Base-by-base conservation (phyloP, 2,329 filamentous ascomycete genomes). In the Aspergillus sojae region DNA sequence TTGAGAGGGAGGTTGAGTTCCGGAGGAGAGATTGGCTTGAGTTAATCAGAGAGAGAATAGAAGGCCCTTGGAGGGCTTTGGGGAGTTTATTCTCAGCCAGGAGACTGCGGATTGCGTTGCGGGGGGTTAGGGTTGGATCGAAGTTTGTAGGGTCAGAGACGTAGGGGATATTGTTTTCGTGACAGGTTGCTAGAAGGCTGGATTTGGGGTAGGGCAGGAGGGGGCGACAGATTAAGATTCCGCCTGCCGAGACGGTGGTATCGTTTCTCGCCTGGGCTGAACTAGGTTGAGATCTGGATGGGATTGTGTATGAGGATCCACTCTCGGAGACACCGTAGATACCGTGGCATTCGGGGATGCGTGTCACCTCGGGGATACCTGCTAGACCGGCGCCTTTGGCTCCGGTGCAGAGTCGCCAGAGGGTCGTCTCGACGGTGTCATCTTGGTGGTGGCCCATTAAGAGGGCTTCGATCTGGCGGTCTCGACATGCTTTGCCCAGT, bases 381-480 rank as follows among this genome's bases (percentile, higher is more conserved):
- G 84, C 81, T 34, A 97, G 80, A 0, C 92, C 93, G n/a, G 85
- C 81, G n/a, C 86, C 86, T 2, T 85, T 81, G 70, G 92, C 90
- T 0, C 89, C 88, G 3, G 83, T 82, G 10, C 89, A 78, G 41
- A 98, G 77, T 48, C 95, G 86, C 88, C 93, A 91, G 56, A 98
- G 79, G 4, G 96, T 84, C 0, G 94, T 97, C 79, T 99, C 95
- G 61, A 93, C 91, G 73, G 95, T 92, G 72, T 99, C 95, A 72
- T 97, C 94, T 65, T 86, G 83, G 75, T 99, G 95, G 74, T 99
- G 95, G 4, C 90, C 95, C 32, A 96, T 81, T 45, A 97, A 84
- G 1, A 98, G 75, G 23, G 86, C 86, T 5, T 77, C 78, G 4
- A 91, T 85, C 0, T 79, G 74, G 6, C 80, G 69, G 1, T 79